Base-by-base conservation (phyloP, 2,329 filamentous ascomycete genomes). In the Aspergillus transmontanensis region DNA sequence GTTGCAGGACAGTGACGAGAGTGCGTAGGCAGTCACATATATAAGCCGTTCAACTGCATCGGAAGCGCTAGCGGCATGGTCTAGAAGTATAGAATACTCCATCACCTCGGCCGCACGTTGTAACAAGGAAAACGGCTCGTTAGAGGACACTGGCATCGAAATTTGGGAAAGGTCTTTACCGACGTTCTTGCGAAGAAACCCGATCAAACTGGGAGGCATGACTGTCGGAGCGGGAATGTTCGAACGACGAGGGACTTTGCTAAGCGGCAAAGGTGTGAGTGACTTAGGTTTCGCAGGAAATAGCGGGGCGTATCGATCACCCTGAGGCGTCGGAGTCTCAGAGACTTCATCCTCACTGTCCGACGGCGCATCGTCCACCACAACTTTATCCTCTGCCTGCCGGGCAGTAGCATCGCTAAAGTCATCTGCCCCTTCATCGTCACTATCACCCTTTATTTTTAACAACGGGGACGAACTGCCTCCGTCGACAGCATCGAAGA, bases 81-180 rank as follows among this genome's bases (percentile, higher is more conserved):
- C 91, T 26, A 99, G 85, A 1, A 99, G 85, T 36, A 91, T 85
- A 0, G 92, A 91, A 77, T 99, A 98, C 76, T 99, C 95, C 55
- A 98, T 79, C 72, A 94, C 91, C 78, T 99, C 95, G 0, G 94
- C 91, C 4, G 94, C 86, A 64, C 94, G 90, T 76, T 99, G 95
- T 6, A 98, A 83, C 12, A 96, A 81, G 0, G 94, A 97, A 1
- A 89, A 87, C 0, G 95, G 95, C 75, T 99, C 95, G 77, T 99
- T 99, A 28, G 94, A 90, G 5, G 94, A 96, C 1, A 97, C 95
- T 0, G 95, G 95, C 94, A 98, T 98, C 55, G 93, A 94, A 68
- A 99, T 96, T 3, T 93, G 96, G 64, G 93, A 97, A 56, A 99
- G 83, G 78, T 99, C 95, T 78, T 99, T 99, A 74, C 95, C 95